These are phyloP conservation scores for Vigna unguiculata DNA, from an alignment of 306 rosid species.

Conservation along the genomic window DNA sequence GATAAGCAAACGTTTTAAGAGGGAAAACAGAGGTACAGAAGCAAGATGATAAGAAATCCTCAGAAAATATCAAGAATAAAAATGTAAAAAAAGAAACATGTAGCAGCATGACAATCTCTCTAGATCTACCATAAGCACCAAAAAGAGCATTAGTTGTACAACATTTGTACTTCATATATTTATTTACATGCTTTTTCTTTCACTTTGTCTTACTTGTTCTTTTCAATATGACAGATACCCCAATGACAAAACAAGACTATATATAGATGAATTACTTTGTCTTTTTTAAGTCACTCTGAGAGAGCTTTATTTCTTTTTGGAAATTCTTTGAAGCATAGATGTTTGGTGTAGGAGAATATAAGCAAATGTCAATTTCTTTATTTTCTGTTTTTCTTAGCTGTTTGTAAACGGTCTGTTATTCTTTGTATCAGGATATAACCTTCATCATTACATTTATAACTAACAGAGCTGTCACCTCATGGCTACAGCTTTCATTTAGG, in stretches of 20 bases:
- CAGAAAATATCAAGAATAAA: background rate
- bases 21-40: background rate
- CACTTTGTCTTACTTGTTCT: background rate
- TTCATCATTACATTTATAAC: too few species aligned
- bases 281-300: background rate
- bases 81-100: background rate
- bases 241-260: background rate
- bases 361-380: too few species aligned
- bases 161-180: background rate
- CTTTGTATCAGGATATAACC: too few species aligned
- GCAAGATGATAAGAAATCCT: background rate
- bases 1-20: background rate
- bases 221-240: slow-evolving; percentile 9
- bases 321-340: slow-evolving; percentile 25
- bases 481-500: too few species aligned
- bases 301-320: slow-evolving; percentile 11
- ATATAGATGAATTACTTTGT: background rate
- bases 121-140: background rate
- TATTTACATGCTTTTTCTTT: slow-evolving; percentile 12
- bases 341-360: too few species aligned
- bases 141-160: background rate
- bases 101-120: background rate
- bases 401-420: too few species aligned
- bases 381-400: too few species aligned
- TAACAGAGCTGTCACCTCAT: too few species aligned